phyloP scores from a whole-genome alignment of 345 rosid genomes.

The Murraya paniculata region DNA sequence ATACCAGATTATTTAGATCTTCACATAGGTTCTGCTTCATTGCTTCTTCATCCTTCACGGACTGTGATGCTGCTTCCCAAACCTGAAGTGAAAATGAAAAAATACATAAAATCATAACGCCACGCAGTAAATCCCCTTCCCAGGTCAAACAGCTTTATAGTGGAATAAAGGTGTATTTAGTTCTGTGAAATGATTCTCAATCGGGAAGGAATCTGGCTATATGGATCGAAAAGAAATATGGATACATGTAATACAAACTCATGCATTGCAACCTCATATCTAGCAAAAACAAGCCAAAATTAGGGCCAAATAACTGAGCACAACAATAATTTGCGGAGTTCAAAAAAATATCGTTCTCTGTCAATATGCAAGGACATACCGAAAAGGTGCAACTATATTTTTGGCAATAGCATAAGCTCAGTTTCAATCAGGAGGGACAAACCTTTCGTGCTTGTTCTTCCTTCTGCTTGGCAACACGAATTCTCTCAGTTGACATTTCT shows the following conservation, averaged over 20 bases:
- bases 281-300: not conserved
- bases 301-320: not conserved
- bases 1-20: conserved; percentile 80
- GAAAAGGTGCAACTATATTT: not conserved
- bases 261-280: not conserved
- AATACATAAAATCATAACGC: not conserved
- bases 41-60: conserved; percentile 74
- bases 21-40: conserved; percentile 75
- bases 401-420: not conserved
- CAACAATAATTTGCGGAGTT: not conserved
- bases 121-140: not conserved
- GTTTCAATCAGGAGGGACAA: conserved; percentile 19
- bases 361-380: not conserved
- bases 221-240: not conserved
- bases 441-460: conserved; percentile 88
- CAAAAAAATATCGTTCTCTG: conserved; percentile 7
- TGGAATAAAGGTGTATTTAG: not conserved
- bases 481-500: conserved; percentile 68
- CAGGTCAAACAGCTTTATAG: not conserved
- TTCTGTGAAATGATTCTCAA: not conserved
- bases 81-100: conserved; percentile 32
- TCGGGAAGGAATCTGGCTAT: not conserved
- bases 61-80: conserved; percentile 68
- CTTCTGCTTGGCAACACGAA: conserved; percentile 63
- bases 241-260: not conserved